phyloP scores from a whole-genome alignment of 495 filamentous ascomycete genomes.

The Articulospora tetracladia region DNA sequence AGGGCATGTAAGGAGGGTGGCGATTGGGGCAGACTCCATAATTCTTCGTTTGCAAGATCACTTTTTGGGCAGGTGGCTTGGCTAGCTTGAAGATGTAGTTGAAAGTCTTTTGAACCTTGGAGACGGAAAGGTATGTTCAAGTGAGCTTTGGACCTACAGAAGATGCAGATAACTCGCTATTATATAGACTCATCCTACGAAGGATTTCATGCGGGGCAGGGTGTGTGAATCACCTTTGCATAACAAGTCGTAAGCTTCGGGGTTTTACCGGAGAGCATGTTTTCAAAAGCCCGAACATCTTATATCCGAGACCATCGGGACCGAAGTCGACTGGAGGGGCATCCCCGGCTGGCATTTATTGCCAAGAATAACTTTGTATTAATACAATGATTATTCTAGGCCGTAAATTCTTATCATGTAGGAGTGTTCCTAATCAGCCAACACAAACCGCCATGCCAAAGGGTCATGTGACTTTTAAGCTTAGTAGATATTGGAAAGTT shows the following conservation, averaged over 20 bases:
- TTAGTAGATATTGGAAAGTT: too few species aligned
- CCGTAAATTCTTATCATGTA: too few species aligned
- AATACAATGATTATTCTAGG: too few species aligned
- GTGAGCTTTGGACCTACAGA: neutral
- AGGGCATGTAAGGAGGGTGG: neutral
- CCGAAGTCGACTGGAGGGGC: neutral
- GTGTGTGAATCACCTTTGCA: neutral
- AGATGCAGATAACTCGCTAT: neutral
- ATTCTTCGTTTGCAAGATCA: neutral
- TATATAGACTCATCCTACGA: neutral
- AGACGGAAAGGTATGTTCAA: neutral
- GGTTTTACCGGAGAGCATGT: neutral
- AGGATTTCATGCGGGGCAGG: neutral
- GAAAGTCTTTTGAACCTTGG: neutral
- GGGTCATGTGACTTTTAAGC: too few species aligned
- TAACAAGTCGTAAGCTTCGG: neutral
- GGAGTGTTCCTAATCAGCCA: too few species aligned
- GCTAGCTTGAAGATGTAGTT: neutral
- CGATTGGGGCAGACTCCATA: neutral
- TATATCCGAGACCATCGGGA: neutral
- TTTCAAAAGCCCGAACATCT: neutral
- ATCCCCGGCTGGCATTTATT: neutral
- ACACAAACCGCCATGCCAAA: too few species aligned
- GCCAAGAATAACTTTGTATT: too few species aligned
- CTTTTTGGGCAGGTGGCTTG: neutral